These are phyloP conservation scores for Talaromyces piceae DNA, from an alignment of 2,329 filamentous ascomycete species.

Conservation along the genomic window DNA sequence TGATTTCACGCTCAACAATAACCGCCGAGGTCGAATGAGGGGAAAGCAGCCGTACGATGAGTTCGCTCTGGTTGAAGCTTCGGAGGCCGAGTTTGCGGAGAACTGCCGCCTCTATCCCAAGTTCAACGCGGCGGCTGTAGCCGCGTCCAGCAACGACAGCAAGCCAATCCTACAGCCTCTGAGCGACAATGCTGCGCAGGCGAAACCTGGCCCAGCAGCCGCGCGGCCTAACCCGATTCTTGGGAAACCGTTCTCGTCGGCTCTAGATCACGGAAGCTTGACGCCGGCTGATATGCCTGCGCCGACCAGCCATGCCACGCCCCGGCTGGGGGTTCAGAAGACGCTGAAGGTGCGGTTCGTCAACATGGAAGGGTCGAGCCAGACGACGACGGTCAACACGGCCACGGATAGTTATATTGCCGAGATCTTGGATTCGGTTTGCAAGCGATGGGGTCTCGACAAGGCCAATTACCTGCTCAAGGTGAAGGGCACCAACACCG, in stretches of 20 bases:
- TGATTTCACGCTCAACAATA: conserved; percentile 62
- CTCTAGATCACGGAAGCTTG: conserved; percentile 38
- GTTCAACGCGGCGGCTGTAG: conserved; percentile 32
- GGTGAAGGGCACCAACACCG: conserved; percentile 55
- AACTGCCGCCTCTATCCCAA: conserved; percentile 52
- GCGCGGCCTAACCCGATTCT: conserved; percentile 34
- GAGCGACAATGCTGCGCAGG: conserved; percentile 16
- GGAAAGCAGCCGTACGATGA: conserved; percentile 62
- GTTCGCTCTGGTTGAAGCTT: conserved; percentile 57
- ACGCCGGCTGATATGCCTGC: conserved; percentile 41
- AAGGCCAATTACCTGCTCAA: conserved; percentile 58
- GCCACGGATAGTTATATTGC: conserved; percentile 61
- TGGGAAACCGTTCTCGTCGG: conserved; percentile 40
- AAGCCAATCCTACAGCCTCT: conserved; percentile 15
- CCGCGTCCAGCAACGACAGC: conserved; percentile 22
- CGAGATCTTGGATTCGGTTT: conserved; percentile 58
- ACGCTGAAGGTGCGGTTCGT: conserved; percentile 55
- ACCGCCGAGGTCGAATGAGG: conserved; percentile 51
- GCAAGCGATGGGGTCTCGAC: conserved; percentile 56
- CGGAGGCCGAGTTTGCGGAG: conserved; percentile 47
- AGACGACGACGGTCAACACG: conserved; percentile 48
- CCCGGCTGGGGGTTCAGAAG: conserved; percentile 51
- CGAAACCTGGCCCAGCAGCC: conserved; percentile 18
- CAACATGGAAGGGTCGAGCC: conserved; percentile 50
- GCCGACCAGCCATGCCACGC: conserved; percentile 40